Conservation (phyloP, 176 grass and related monocot genomes). For the Oropetium thomaeum region DNA sequence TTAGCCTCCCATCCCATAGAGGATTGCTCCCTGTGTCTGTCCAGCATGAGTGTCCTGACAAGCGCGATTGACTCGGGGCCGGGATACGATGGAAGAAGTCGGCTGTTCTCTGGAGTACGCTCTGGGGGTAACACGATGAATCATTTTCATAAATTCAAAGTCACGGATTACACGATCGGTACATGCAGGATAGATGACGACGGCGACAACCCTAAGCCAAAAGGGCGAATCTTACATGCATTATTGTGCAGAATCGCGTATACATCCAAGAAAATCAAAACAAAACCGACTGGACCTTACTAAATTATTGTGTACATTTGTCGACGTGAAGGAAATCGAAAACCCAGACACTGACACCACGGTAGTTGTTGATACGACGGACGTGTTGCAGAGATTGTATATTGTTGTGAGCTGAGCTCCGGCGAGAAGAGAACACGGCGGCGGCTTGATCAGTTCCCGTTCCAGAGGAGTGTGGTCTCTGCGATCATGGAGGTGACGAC, state of each 20-base stretch:
- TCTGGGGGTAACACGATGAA: too few relatives aligned
- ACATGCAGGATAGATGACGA: background rate
- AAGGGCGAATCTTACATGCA: background rate
- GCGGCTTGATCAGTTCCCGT: background rate
- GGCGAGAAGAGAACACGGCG: background rate
- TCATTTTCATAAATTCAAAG: background rate
- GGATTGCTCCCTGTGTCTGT: background rate
- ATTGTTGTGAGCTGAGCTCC: too few relatives aligned
- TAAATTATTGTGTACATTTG: background rate
- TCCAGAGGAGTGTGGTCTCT: slow-evolving; percentile 48
- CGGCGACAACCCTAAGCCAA: background rate
- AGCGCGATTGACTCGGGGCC: background rate
- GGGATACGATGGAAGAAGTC: background rate
- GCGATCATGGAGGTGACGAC: slow-evolving; percentile 62
- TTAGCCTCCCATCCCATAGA: background rate
- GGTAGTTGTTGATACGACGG: background rate
- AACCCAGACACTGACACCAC: background rate
- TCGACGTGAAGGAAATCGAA: background rate
- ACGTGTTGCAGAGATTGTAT: background rate
- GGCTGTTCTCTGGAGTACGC: too few relatives aligned
- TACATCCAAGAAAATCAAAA: background rate
- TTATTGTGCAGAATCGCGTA: slow-evolving; percentile 23
- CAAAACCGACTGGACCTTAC: background rate
- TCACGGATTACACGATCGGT: background rate
- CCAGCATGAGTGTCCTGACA: background rate